Evolutionary conservation across 768 basidiomycete species (phyloP), one percentile per base, ranked within the genome.

Genomic region (Lactarius sp.): DNA sequence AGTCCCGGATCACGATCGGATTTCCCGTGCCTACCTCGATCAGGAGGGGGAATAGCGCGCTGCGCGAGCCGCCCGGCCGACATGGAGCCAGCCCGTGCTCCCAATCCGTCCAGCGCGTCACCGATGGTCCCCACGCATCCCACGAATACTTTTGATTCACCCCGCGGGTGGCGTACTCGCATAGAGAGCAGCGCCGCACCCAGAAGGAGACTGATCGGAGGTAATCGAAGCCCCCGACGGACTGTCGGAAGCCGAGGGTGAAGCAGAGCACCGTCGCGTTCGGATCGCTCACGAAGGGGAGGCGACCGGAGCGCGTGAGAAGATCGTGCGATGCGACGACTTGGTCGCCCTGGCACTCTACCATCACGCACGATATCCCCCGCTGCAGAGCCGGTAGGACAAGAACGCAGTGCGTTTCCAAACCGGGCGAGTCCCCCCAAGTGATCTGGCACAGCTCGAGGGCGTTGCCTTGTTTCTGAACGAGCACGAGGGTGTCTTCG

Each of bases 131-230:
- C 63, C 63, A 64, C 10, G 49, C 33, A 6, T 64, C 63, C 63
- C 63, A 64, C 2, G 63, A 33, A 34, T 64, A 44, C 2, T 16
- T 42, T 8, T 50, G 33, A 27, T 56, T 52, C 12, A 53, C 58
- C 22, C 49, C 63, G 34, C 53, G 49, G 16, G 34, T 14, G 49
- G 63, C 59, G 18, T 51, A 60, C 8, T 64, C 59, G n/a, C 33
- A 51, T 8, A 64, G 41, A 1, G 63, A 59, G 37, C 53, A 37
- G 20, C 63, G 63, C 8, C 63, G 52, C 1, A 64, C 59, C 63
- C 63, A 64, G 49, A 64, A 64, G 53, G 63, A 64, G 46, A 64
- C 63, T 20, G 63, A 64, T 54, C 63, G 63, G 63, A 56, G 58
- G 20, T 56, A 60, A 56, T 64, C 63, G 53, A 55, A 58, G 47